phyloP scores from a whole-genome alignment of 2,329 filamentous ascomycete species.

The Pseudogymnoascus sp. region DNA sequence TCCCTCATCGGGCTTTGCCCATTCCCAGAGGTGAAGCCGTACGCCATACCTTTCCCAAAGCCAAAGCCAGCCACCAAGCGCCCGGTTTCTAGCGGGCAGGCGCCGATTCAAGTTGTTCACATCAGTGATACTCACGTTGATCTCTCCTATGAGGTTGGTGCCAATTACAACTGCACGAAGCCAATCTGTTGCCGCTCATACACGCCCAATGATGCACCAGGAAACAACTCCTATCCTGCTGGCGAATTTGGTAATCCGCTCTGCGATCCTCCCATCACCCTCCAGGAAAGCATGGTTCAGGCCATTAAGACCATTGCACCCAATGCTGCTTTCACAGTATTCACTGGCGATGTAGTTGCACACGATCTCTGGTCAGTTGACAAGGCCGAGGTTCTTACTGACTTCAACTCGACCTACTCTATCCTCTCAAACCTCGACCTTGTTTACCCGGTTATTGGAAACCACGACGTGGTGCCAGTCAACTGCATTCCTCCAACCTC shows the following conservation, averaged over 20 bases:
- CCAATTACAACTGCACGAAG: slow-evolving; percentile 35
- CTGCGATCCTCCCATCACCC: slow-evolving; percentile 32
- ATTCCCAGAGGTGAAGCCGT: slow-evolving; percentile 30
- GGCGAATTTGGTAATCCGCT: slow-evolving; percentile 32
- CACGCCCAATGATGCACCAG: slow-evolving; percentile 30
- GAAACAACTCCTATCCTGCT: slow-evolving; percentile 31
- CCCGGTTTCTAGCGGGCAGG: slow-evolving; percentile 30
- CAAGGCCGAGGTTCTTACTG: slow-evolving; percentile 26
- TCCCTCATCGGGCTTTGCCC: slow-evolving; percentile 39
- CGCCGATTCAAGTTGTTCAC: slow-evolving; percentile 34
- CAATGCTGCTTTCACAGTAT: slow-evolving; percentile 28
- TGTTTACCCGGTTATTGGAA: slow-evolving; percentile 33
- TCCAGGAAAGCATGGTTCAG: slow-evolving; percentile 34
- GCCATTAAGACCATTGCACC: slow-evolving; percentile 30
- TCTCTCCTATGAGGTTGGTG: slow-evolving; percentile 31
- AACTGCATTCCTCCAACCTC: slow-evolving; percentile 30
- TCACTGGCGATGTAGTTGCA: slow-evolving; percentile 29
- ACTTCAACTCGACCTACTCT: slow-evolving; percentile 31
- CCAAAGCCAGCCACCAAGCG: slow-evolving; percentile 28
- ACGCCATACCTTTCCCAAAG: slow-evolving; percentile 29
- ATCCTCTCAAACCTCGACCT: slow-evolving; percentile 27
- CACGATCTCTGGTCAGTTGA: slow-evolving; percentile 17
- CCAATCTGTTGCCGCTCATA: slow-evolving; percentile 36
- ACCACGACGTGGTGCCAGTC: slow-evolving; percentile 33
- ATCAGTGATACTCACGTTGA: slow-evolving; percentile 38